Conservation (phyloP, 331 rosid species). For the Quercus phellos region DNA sequence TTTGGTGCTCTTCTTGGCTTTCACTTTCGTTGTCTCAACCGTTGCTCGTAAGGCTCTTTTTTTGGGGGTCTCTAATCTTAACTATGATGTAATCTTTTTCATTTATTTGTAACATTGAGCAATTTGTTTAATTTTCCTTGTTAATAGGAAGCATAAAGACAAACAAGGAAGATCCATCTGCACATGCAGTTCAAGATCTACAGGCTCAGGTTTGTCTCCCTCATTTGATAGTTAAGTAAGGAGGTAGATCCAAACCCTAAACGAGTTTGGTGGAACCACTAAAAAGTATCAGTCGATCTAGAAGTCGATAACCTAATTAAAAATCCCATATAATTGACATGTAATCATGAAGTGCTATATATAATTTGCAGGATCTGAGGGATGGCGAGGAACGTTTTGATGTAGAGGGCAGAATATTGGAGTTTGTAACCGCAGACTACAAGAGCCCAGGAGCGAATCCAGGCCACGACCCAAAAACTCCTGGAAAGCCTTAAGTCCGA, state of each 20-base stretch:
- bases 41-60: slow-evolving; percentile 33
- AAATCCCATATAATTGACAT: no score
- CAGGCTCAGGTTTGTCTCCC: slow-evolving; percentile 21
- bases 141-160: slow-evolving; percentile 29
- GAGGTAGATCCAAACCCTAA: no score
- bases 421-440: slow-evolving; percentile 49
- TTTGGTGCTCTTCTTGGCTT: slow-evolving; percentile 16
- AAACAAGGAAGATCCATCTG: background rate
- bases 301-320: no score
- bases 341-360: background rate
- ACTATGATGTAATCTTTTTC: background rate
- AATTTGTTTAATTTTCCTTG: background rate
- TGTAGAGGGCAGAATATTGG: slow-evolving; percentile 31
- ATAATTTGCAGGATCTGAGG: slow-evolving; percentile 14
- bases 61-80: background rate
- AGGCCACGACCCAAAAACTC: slow-evolving; percentile 59
- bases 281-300: no score
- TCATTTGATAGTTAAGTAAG: background rate
- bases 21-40: slow-evolving; percentile 27
- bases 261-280: no score
- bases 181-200: slow-evolving; percentile 6
- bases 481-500: slow-evolving; percentile 31
- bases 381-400: slow-evolving; percentile 10
- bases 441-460: slow-evolving; percentile 43
- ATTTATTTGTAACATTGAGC: background rate